A percentile compares a stretch with the other conserved stretches of the same genome.
Conservation (phyloP, 495 filamentous ascomycete genomes). For the Monascus purpureus region DNA sequence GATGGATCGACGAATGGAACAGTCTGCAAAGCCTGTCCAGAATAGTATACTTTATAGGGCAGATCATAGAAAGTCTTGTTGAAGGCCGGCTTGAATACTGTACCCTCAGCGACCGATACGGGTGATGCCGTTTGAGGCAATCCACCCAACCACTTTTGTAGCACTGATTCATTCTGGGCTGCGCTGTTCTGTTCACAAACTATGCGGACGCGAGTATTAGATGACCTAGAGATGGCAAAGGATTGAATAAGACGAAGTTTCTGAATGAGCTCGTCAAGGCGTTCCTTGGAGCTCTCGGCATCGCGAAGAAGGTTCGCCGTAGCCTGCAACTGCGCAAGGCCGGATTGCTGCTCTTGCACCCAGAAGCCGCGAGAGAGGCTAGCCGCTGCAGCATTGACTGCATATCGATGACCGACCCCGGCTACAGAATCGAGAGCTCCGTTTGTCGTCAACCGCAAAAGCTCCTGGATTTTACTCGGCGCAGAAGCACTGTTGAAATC, state of each 20-base stretch:
- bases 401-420: constrained; percentile 72
- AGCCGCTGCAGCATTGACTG: constrained; percentile 68
- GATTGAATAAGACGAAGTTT: constrained; percentile 82
- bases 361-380: constrained; percentile 55
- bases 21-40: constrained; percentile 65
- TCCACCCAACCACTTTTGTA: constrained; percentile 55
- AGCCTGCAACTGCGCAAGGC: constrained; percentile 79
- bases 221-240: constrained; percentile 46
- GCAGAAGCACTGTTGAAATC: constrained; percentile 75
- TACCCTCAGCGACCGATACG: constrained; percentile 15
- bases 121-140: constrained; percentile 33
- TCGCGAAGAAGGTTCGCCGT: constrained; percentile 46
- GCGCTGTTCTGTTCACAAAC: constrained; percentile 67
- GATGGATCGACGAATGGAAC: constrained; percentile 68
- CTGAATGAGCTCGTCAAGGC: constrained; percentile 58
- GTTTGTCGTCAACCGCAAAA: constrained; percentile 71
- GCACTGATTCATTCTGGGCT: constrained; percentile 51
- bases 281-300: constrained; percentile 42
- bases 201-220: constrained; percentile 60
- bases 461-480: constrained; percentile 65
- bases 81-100: constrained; percentile 19
- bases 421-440: constrained; percentile 88
- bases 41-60: constrained; percentile 94
- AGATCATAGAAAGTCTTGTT: constrained; percentile 80
- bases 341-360: constrained; percentile 66